phyloP scores from a whole-genome alignment of 139 green algal species.

The Closterium sp. region DNA sequence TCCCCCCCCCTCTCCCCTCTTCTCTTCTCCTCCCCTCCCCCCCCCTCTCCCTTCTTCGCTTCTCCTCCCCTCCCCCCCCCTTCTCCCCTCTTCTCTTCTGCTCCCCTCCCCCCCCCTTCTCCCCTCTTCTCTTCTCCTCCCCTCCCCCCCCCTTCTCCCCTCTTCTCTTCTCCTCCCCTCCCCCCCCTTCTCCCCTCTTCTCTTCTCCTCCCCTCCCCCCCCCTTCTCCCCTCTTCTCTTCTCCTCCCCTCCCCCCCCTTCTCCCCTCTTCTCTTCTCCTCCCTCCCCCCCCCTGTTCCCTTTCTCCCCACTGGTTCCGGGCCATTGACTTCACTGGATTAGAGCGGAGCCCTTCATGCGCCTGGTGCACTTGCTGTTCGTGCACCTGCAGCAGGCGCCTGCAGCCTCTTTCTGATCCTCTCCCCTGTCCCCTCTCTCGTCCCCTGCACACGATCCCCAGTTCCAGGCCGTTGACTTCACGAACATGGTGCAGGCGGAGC shows the following conservation, averaged over 20 bases:
- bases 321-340: not conserved
- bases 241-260: not conserved
- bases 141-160: not conserved
- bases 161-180: not conserved
- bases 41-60: no score
- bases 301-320: not conserved
- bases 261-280: not conserved
- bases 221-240: not conserved
- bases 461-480: constrained; percentile 46
- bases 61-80: no score
- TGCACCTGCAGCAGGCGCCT: no score
- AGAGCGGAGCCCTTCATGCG: not conserved
- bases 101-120: no score
- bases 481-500: constrained; percentile 26
- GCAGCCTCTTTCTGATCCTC: not conserved
- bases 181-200: no score
- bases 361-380: not conserved
- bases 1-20: no score
- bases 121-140: no score
- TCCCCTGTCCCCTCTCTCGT: not conserved
- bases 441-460: not conserved
- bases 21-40: no score
- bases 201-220: not conserved
- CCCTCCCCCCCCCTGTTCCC: not conserved
- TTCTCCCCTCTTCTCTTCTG: no score